phyloP scores from a whole-genome alignment of 257 asterid genomes.

The Solanum microdontum region DNA sequence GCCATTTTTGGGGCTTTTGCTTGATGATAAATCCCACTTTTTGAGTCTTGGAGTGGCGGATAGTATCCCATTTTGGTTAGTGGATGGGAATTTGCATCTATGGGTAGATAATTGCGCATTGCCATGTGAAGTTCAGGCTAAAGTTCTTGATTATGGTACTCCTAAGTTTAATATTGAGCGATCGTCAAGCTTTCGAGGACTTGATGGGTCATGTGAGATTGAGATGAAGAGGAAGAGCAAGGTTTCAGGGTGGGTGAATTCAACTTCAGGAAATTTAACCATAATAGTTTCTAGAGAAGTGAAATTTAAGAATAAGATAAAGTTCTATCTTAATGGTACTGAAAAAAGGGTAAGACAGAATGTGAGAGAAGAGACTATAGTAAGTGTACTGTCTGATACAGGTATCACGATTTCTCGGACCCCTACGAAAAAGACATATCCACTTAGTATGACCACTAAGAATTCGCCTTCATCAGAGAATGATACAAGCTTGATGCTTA shows the following conservation, averaged over 20 bases:
- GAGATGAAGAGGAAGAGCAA: conserved; percentile 36
- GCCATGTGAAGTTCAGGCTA: conserved; percentile 35
- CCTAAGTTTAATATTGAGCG: conserved; percentile 27
- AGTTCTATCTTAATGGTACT: conserved; percentile 33
- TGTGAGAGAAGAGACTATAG: conserved; percentile 24
- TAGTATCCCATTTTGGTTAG: conserved; percentile 68
- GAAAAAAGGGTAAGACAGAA: conserved; percentile 38
- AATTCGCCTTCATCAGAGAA: conserved; percentile 19
- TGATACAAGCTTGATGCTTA: conserved; percentile 19
- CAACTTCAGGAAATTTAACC: conserved; percentile 63
- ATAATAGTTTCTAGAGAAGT: conserved; percentile 16
- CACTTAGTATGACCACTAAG: conserved; percentile 26
- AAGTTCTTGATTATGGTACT: conserved; percentile 12
- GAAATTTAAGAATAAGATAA: conserved; percentile 38
- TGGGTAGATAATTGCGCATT: conserved; percentile 50
- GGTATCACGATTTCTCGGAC: conserved; percentile 11
- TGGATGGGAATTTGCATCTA: conserved; percentile 68
- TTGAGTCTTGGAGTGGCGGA: conserved; percentile 46
- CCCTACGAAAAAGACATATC: conserved; percentile 25
- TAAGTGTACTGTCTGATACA: conserved; percentile 9
- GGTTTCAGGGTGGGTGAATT: conserved; percentile 70
- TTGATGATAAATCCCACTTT: conserved; percentile 42
- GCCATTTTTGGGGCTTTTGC: conserved; percentile 48
- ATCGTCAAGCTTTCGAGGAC: conserved; percentile 15
- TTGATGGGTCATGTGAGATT: conserved; percentile 44